A percentile compares a stretch with the other conserved stretches of the same genome.
phyloP scores from a whole-genome alignment of 2,329 filamentous ascomycete genomes.

The Reticulascus tulasneorum region DNA sequence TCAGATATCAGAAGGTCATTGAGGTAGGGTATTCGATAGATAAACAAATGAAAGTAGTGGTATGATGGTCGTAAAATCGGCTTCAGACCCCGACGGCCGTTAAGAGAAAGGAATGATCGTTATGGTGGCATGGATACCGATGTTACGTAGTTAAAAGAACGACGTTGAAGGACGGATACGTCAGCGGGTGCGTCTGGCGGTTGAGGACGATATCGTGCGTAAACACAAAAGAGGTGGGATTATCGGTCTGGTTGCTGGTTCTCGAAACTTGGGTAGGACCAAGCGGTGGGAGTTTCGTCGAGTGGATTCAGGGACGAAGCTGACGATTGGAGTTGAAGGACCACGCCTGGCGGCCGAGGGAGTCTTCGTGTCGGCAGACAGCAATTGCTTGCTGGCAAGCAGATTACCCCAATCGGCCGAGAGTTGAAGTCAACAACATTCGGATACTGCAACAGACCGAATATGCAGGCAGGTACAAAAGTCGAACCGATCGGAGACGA shows the following conservation, averaged over 20 bases:
- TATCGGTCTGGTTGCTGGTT: constrained; percentile 3
- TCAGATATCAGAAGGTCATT: constrained; percentile 38
- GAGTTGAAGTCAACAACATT: constrained; percentile 12
- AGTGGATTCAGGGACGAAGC: too few species aligned
- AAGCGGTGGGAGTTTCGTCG: too few species aligned
- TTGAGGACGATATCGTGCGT: background rate
- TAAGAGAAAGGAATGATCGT: constrained; percentile 34
- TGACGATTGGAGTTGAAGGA: too few species aligned
- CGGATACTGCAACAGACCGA: constrained; percentile 5
- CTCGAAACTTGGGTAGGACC: too few species aligned
- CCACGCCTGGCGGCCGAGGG: too few species aligned
- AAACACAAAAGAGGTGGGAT: background rate
- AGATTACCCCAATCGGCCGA: constrained; percentile 14
- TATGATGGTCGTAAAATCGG: constrained; percentile 14
- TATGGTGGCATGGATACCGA: constrained; percentile 35
- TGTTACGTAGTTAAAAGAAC: constrained; percentile 2
- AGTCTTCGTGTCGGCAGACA: constrained; percentile 8
- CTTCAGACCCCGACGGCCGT: constrained; percentile 9
- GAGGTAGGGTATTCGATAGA: constrained; percentile 15
- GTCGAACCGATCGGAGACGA: constrained; percentile 3
- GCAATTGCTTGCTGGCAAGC: constrained; percentile 17
- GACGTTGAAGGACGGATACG: constrained; percentile 12
- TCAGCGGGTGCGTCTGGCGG: constrained; percentile 21
- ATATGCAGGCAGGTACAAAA: background rate
- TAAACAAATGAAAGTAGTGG: constrained; percentile 15